Conservation (phyloP, 345 rosid genomes). For the Eucalyptus cloeziana region DNA sequence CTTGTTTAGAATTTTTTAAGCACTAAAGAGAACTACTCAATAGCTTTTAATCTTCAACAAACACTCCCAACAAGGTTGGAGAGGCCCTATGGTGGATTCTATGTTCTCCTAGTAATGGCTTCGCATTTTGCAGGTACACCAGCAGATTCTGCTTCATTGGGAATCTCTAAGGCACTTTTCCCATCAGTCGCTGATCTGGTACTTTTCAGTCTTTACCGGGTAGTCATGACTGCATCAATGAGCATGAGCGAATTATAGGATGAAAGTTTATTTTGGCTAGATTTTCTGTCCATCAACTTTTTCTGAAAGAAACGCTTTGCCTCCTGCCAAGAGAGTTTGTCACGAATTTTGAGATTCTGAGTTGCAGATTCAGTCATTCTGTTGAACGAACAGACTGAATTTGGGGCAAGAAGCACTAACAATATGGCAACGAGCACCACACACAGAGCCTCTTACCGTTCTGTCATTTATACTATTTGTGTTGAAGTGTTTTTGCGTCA, state of each 20-base stretch:
- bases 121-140: conserved; percentile 56
- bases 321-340: neutral
- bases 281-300: neutral
- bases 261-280: neutral
- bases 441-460: neutral
- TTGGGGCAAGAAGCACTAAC: neutral
- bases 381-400: neutral
- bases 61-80: neutral
- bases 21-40: neutral
- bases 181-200: conserved; percentile 78
- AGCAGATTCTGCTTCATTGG: conserved; percentile 79
- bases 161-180: conserved; percentile 59
- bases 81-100: neutral
- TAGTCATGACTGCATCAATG: neutral
- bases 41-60: neutral
- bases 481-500: neutral
- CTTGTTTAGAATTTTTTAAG: neutral
- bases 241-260: neutral
- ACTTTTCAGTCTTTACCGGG: neutral
- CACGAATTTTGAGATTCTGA: neutral
- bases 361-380: neutral
- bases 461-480: neutral
- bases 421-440: neutral
- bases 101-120: neutral
- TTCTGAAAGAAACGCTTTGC: neutral